Evolutionary conservation across 2,329 filamentous ascomycete species (phyloP).

Genomic region (Exophiala lecanii-corni): DNA sequence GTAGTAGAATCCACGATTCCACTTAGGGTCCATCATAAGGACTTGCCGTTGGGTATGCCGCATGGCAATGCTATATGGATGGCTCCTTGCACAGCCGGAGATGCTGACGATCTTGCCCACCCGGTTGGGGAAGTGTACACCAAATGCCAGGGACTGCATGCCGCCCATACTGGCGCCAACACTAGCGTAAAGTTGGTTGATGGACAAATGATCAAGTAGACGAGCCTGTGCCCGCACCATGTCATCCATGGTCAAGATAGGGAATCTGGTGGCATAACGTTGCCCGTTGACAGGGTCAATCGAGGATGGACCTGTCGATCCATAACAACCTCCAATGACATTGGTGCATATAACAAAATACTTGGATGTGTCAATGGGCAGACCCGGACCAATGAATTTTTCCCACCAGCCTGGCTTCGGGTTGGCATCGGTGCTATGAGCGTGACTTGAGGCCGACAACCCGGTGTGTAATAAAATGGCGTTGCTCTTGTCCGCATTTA

Average conservation of each 20-base stretch:
- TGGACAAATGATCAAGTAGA: slow-evolving; percentile 72
- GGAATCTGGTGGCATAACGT: slow-evolving; percentile 88
- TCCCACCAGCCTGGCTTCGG: slow-evolving; percentile 97
- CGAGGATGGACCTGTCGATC: slow-evolving; percentile 84
- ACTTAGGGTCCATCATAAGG: slow-evolving; percentile 98
- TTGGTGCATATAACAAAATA: slow-evolving; percentile 96
- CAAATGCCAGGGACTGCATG: slow-evolving; percentile 91
- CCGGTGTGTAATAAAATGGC: slow-evolving; percentile 90
- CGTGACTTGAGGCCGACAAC: slow-evolving; percentile 93
- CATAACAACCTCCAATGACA: slow-evolving; percentile 91
- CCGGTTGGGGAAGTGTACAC: slow-evolving; percentile 74
- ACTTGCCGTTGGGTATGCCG: slow-evolving; percentile 95
- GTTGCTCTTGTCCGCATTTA: slow-evolving; percentile 79
- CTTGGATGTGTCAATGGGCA: slow-evolving; percentile 80
- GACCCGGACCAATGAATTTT: slow-evolving; percentile 87
- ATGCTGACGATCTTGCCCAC: slow-evolving; percentile 82
- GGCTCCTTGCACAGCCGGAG: slow-evolving; percentile 86
- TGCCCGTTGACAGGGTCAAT: slow-evolving; percentile 84
- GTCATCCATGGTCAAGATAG: slow-evolving; percentile 90
- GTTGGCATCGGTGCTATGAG: slow-evolving; percentile 83
- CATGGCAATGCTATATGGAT: slow-evolving; percentile 98
- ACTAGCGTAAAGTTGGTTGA: slow-evolving; percentile 78
- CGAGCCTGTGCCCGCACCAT: slow-evolving; percentile 97
- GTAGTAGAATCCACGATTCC: slow-evolving; percentile 94
- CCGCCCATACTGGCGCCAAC: slow-evolving; percentile 97